Evolutionary conservation across 2,329 filamentous ascomycete genomes (phyloP), one percentile per base, ranked within the genome.

Genomic region (Cytospora mali): DNA sequence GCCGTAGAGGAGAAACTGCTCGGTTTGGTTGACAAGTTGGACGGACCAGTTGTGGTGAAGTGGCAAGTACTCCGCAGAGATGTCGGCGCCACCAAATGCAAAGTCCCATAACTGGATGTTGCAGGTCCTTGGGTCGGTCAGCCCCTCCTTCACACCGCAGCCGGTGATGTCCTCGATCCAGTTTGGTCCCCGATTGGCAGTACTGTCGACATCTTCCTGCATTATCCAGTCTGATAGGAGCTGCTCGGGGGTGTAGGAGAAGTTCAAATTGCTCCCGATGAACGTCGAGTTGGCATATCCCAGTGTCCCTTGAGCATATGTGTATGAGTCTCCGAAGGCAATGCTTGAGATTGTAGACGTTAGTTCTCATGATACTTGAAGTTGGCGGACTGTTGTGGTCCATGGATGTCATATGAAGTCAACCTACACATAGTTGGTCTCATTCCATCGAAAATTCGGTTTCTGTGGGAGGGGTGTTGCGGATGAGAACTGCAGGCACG

Each of bases 131-230:
- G 81, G 81, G 2, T 74, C 72, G 11, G 74, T 79, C 4, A 79
- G 68, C 9, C 80, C 80, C 16, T 75, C 69, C 42, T 78, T 68
- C 10, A 79, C 55, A n/a, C 79, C 81, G 68, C 83, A 85, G 1
- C 72, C 70, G 7, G 83, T 85, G 25, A 85, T 72, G 60, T 76
- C 80, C 67, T 85, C 80, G 6, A 83, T 75, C 81, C 82, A 85
- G 61, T 85, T 83, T 0, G 82, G 79, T 0, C 82, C 82, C 1
- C 81, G 82, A 59, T 81, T 79, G 21, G 81, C 81, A 0, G 80
- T 81, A n/a, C 72, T 73, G 3, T 76, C 79, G 66, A 80, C 77
- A 46, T 63, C 58, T 16, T 84, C 83, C 49, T 84, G 81, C 2
- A 84, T 76, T 62, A 85, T 85, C 62, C 75, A 71, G 67, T 82